Base-by-base conservation (phyloP, 176 grass and related monocot genomes). In the Avena atlantica region DNA sequence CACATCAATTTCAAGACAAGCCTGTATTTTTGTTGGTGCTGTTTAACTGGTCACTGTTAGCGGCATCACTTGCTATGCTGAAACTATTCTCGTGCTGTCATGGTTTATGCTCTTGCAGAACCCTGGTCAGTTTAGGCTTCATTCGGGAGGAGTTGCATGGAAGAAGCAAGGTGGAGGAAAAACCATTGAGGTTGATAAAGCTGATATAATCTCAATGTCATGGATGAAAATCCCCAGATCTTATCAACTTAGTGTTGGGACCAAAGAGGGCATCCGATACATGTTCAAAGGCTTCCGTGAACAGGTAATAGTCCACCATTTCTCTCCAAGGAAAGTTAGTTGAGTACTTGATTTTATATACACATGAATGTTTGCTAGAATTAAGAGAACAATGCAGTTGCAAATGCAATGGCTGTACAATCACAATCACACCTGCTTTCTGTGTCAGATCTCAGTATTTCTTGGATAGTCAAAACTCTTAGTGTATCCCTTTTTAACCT, bases 141-240 rank as follows among this genome's bases (percentile, higher is more conserved):
- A 90, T 86, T 87, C 94, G 0, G 92, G 88, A 50, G 92, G 94
- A 31, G 64, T 97, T 74, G 91, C 89, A 79, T 97, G 92, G 94
- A 94, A 91, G 86, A 97, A 92, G 55, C 94, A 91, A 89, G 94
- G 94, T 61, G 94, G 92, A 79, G 94, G 94, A 82, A 97, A 97
- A 80, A 81, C 85, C 52, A 92, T 97, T 61, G 80, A 90, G 70
- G 76, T 97, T 72, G 92, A 97, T 48, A 97, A 94, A 85, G 53
- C 70, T 76, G 94, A 94, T 86, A 92, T 94, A 82, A 49, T 78
- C 76, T 90, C 88, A 65, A 15, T 97, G 23, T 87, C 88, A 48
- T 97, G 94, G 94, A 94, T 89, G 90, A 91, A 62, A 81, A 89
- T 97, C 31, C 92, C 94, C 59, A 89, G 92, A 75, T 87, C 94